Evolutionary conservation across 306 rosid species (phyloP).

Genomic region (Herpetospermum pedunculosum): DNA sequence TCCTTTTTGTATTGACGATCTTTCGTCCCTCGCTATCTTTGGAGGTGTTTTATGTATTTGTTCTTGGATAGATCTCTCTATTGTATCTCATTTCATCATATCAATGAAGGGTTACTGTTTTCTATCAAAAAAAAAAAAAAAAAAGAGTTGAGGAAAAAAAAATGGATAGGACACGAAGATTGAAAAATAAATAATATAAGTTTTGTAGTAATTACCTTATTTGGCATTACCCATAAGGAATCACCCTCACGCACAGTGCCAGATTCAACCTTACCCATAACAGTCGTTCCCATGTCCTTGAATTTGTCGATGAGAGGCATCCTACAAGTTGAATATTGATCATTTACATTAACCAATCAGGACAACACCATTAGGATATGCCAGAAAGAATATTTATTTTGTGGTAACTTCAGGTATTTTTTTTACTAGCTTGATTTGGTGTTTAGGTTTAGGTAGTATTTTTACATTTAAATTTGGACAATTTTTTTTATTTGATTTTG

Average conservation of each 20-base stretch:
- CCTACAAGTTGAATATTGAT: slow-evolving; percentile 35
- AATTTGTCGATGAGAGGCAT: slow-evolving; percentile 87
- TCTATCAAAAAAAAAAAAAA: too few relatives aligned
- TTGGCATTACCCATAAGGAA: slow-evolving; percentile 78
- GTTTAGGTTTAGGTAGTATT: neutral
- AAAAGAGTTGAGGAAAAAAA: too few relatives aligned
- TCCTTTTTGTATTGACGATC: too few relatives aligned
- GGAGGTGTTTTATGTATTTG: too few relatives aligned
- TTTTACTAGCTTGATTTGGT: neutral
- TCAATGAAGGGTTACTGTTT: too few relatives aligned
- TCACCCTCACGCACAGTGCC: slow-evolving; percentile 77
- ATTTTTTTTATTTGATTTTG: neutral
- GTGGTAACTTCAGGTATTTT: neutral
- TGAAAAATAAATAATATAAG: neutral
- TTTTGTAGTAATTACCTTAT: slow-evolving; percentile 43
- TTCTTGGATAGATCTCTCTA: too few relatives aligned
- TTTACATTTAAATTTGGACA: neutral
- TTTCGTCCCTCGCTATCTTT: too few relatives aligned
- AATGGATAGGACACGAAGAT: too few relatives aligned
- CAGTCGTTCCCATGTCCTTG: slow-evolving; percentile 93
- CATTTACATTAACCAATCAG: neutral
- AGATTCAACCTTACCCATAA: slow-evolving; percentile 98
- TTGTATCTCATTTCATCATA: too few relatives aligned
- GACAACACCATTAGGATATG: neutral
- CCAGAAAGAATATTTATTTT: neutral